These are phyloP conservation scores for Colletotrichum cuscutae DNA, from an alignment of 2,329 filamentous ascomycete genomes.

Conservation along the genomic window DNA sequence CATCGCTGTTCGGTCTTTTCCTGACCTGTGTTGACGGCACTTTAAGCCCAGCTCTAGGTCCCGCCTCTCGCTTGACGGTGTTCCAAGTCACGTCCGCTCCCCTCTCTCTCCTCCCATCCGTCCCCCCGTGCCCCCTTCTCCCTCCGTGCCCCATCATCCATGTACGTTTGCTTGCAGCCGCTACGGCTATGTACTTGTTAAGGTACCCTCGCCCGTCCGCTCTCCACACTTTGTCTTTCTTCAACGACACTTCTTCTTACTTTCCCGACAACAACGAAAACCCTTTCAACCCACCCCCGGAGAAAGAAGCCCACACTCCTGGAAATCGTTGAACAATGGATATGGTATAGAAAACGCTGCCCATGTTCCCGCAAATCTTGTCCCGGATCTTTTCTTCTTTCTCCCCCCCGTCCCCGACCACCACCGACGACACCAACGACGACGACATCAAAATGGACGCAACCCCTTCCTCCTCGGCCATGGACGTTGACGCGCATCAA, in stretches of 20 bases:
- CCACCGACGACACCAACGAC: neutral
- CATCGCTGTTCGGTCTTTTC: constrained; percentile 3
- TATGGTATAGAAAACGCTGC: constrained; percentile 31
- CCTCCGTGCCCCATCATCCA: constrained; percentile 22
- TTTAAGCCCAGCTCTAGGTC: neutral
- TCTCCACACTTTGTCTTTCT: constrained; percentile 36
- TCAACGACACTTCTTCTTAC: constrained; percentile 34
- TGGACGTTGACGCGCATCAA: constrained; percentile 27
- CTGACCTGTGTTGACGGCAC: constrained; percentile 9
- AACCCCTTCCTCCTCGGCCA: constrained; percentile 25
- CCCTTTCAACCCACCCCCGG: constrained; percentile 21
- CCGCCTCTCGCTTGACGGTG: neutral
- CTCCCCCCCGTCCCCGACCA: constrained; percentile 16
- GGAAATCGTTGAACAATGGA: constrained; percentile 19
- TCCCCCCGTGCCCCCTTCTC: constrained; percentile 6
- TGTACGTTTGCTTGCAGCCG: constrained; percentile 27
- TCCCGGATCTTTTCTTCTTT: constrained; percentile 13
- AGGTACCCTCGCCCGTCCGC: constrained; percentile 34
- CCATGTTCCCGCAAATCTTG: constrained; percentile 25
- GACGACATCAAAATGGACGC: constrained; percentile 26
- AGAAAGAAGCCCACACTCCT: constrained; percentile 21
- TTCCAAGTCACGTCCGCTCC: constrained; percentile 32
- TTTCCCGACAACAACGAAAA: constrained; percentile 30
- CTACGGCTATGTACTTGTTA: constrained; percentile 30
- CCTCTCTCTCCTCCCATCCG: neutral